phyloP scores from a whole-genome alignment of 306 rosid genomes.

The Prunus campanulata region DNA sequence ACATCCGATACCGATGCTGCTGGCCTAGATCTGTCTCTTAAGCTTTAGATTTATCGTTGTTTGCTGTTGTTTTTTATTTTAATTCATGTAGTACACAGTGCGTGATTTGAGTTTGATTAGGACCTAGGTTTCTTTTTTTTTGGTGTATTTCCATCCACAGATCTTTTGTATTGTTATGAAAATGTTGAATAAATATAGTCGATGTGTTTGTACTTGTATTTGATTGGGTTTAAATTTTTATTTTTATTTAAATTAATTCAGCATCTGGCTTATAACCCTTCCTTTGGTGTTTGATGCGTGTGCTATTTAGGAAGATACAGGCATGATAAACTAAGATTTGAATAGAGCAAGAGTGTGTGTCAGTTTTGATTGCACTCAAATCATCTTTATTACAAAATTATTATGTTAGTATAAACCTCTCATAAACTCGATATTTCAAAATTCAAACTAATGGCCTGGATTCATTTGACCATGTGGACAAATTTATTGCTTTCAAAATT shows the following conservation, averaged over 20 bases:
- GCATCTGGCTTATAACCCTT: neutral
- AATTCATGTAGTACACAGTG: neutral
- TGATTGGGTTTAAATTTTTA: too few relatives aligned
- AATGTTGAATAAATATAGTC: neutral
- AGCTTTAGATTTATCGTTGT: constrained; percentile 27
- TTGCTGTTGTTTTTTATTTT: neutral
- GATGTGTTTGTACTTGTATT: too few relatives aligned
- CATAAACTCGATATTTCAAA: neutral
- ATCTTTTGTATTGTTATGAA: neutral
- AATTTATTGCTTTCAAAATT: neutral
- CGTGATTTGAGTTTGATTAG: neutral
- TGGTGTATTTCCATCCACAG: neutral
- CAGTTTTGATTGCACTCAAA: neutral
- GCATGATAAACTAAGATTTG: neutral
- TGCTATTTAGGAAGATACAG: neutral
- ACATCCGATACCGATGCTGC: constrained; percentile 2
- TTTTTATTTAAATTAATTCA: neutral
- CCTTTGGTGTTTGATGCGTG: neutral
- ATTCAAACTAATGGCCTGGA: neutral
- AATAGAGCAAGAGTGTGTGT: neutral
- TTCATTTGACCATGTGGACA: neutral
- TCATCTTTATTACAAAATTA: neutral
- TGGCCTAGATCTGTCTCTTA: constrained; percentile 54
- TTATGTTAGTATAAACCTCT: neutral
- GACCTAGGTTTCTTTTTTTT: neutral